Evolutionary conservation across 345 rosid species (phyloP), one percentile per base, ranked within the genome.

Genomic region (Carallia brachiata): DNA sequence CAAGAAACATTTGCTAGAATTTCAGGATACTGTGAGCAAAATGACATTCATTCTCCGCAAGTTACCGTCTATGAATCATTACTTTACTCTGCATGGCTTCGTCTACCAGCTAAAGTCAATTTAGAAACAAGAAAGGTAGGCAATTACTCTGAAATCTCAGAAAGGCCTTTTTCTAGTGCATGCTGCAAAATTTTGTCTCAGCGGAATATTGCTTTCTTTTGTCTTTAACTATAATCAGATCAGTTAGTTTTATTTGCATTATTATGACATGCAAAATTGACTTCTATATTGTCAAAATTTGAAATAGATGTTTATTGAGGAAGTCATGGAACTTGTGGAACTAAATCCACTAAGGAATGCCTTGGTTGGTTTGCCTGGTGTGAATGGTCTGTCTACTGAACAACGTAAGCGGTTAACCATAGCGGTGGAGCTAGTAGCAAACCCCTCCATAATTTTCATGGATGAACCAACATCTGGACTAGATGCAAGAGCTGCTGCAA

Each of bases 391-490:
- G 16, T 93, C 98, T 23, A 89, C 90, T 0, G 97, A 93, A 83
- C 96, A 93, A 62, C 84, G 98, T 34, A 93, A 93, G 75, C 82
- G 98, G 82, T 84, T 93, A 7, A 93, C 98, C 9, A 91, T 91
- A 34, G 98, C 98, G 0, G 95, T 91, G 50, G 97, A 93, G 91
- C 88, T 91, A 1, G 98, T 93, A 67, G 96, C 97, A 15, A 93
- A 93, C 79, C 97, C 98, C 5, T 93, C 97, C 4, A 91, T 91
- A 47, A 88, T 91, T 64, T 93, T 93, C 83, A 93, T 93, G 98
- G 98, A 93, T 19, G 97, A 93, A 73, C 98, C 97, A 68, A 93
- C 98, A 67, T 93, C 98, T 50, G 98, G 98, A n/a, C 82, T 93
- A 31, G 98, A 93, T 78, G 98, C 98, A 52, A 79, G 98, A 80